Percentiles rank a stretch among this genome's conserved stretches.
Evolutionary conservation across 2,329 filamentous ascomycete species (phyloP).

Genomic region (Fusarium dimerum): DNA sequence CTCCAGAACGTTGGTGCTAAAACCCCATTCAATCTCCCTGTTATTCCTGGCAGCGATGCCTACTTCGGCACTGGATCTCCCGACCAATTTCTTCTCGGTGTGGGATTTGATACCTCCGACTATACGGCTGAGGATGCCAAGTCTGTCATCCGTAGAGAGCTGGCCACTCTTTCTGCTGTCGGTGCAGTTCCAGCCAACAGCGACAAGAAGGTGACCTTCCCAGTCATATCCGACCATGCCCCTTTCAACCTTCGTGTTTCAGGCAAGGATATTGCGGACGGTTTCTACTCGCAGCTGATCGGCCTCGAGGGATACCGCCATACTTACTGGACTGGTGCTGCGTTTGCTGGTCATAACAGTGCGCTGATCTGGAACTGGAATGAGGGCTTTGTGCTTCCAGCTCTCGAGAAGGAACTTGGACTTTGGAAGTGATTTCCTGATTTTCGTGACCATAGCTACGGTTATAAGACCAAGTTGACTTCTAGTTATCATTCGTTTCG

Average conservation of each 20-base stretch:
- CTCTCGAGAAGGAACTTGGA: constrained; percentile 16
- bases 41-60: constrained; percentile 10
- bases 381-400: constrained; percentile 14
- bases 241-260: constrained; percentile 18
- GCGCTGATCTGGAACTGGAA: constrained; percentile 23
- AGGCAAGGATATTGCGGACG: not conserved
- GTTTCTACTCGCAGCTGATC: constrained; percentile 14
- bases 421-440: too few relatives aligned
- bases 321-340: constrained; percentile 24
- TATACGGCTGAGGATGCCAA: constrained; percentile 7
- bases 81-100: constrained; percentile 3
- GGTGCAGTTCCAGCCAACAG: constrained; percentile 5
- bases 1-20: constrained; percentile 16
- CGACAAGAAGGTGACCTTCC: constrained; percentile 5
- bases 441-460: too few relatives aligned
- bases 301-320: constrained; percentile 11
- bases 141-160: constrained; percentile 8
- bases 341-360: constrained; percentile 23
- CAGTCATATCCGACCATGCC: constrained; percentile 8
- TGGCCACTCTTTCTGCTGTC: constrained; percentile 1
- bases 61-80: constrained; percentile 1
- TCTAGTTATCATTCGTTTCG: too few relatives aligned
- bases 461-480: too few relatives aligned
- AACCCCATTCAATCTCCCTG: constrained; percentile 3
- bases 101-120: constrained; percentile 3